A percentile compares a stretch with the other conserved stretches of the same genome.
Evolutionary conservation across 2,329 filamentous ascomycete genomes (phyloP).

Genomic region (Pseudocercospora macadamiae): DNA sequence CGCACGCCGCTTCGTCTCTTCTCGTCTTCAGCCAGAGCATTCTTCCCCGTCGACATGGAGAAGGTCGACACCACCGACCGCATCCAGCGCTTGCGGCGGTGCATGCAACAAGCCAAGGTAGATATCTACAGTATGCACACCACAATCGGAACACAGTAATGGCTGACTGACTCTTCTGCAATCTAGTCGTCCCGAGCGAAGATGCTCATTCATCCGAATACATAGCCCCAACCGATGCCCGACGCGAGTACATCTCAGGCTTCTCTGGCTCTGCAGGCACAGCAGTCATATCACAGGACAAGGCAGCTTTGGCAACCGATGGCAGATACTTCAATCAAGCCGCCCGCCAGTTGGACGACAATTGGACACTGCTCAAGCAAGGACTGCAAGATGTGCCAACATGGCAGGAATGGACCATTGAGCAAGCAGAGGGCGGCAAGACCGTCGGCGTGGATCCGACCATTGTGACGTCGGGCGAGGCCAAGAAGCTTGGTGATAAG

Average conservation of each 20-base stretch:
- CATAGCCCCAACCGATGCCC: constrained; percentile 91
- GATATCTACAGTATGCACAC: constrained; percentile 79
- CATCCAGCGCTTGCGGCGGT: constrained; percentile 72
- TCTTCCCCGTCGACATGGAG: constrained; percentile 64
- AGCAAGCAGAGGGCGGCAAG: constrained; percentile 83
- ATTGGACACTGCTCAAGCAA: constrained; percentile 91
- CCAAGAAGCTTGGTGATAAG: constrained; percentile 77
- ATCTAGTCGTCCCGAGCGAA: constrained; percentile 95
- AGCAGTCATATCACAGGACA: constrained; percentile 81
- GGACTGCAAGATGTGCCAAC: constrained; percentile 92
- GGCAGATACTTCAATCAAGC: constrained; percentile 99
- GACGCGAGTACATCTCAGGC: constrained; percentile 87
- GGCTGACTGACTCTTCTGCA: constrained; percentile 51
- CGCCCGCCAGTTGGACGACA: constrained; percentile 81
- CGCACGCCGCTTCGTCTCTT: constrained; percentile 24
- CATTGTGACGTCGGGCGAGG: constrained; percentile 73
- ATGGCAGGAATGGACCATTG: constrained; percentile 93
- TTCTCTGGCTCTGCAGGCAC: constrained; percentile 95
- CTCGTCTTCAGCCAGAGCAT: constrained; percentile 23
- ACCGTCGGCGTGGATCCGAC: constrained; percentile 88
- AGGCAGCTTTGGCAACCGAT: constrained; percentile 90
- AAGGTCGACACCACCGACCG: constrained; percentile 77
- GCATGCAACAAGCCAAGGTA: constrained; percentile 86
- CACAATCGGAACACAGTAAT: constrained; percentile 24
- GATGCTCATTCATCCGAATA: constrained; percentile 98